Evolutionary conservation across 768 basidiomycete genomes (phyloP).

Genomic region (Amanita phalloides): DNA sequence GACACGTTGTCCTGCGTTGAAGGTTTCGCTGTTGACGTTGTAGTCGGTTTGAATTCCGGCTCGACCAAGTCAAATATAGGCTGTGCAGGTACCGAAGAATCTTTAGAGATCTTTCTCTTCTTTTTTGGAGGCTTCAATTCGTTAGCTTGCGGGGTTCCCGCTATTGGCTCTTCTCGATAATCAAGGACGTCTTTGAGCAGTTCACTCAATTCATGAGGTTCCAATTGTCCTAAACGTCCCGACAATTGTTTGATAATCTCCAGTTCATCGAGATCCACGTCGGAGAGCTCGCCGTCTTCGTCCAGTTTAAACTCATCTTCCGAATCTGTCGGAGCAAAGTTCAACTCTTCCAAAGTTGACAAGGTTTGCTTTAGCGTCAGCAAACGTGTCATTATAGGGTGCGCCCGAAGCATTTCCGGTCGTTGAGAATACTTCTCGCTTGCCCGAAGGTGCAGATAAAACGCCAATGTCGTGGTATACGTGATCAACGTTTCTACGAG

Average conservation of each 20-base stretch:
- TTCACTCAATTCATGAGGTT: constrained; percentile 39
- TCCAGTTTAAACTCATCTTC: constrained; percentile 37
- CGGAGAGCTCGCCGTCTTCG: constrained; percentile 8
- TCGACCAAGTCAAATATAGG: constrained; percentile 72
- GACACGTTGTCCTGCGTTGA: constrained; percentile 12
- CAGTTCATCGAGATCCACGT: constrained; percentile 15
- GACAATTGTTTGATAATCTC: neutral
- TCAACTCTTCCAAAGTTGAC: constrained; percentile 74
- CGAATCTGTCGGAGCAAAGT: constrained; percentile 46
- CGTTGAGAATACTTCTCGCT: constrained; percentile 50
- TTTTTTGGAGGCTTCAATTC: constrained; percentile 43
- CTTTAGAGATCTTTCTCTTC: constrained; percentile 38
- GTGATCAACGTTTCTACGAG: constrained; percentile 67
- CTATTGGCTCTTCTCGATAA: neutral
- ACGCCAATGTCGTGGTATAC: constrained; percentile 84
- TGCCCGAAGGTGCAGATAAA: constrained; percentile 83
- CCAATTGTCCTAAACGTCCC: constrained; percentile 7
- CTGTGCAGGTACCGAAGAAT: constrained; percentile 7
- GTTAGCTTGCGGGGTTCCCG: neutral
- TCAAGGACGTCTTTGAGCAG: constrained; percentile 42
- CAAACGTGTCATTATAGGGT: constrained; percentile 68
- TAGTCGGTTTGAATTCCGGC: constrained; percentile 52
- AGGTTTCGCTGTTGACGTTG: constrained; percentile 15
- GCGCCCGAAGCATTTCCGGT: constrained; percentile 51
- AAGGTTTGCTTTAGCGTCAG: constrained; percentile 78